Evolutionary conservation across 495 filamentous ascomycete species (phyloP), one percentile per base, ranked within the genome.

Genomic region (Penicillium turbatum): DNA sequence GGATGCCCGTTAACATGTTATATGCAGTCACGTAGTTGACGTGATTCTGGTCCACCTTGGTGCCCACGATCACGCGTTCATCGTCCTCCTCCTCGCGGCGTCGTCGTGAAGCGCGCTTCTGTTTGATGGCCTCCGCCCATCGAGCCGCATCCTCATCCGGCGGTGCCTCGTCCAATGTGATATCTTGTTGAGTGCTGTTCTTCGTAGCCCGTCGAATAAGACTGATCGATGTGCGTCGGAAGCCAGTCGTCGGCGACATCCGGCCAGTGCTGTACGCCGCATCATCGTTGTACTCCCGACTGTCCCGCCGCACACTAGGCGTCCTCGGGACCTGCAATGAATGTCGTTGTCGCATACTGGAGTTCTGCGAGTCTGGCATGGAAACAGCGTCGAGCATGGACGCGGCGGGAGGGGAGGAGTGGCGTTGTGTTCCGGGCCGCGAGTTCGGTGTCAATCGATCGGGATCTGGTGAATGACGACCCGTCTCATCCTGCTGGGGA

Each of bases 1-100:
- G 90, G 61, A 99, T 99, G 49, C 93, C 93, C 3, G 93, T 97
- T 72, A 99, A 82, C 93, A 99, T 99, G 71, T 99, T 97, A 72
- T 99, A 99, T 31, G 95, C 92, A 6, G 89, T 97, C 16, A 96
- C 90, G 85, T 90, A 99, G 70, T 99, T 99, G 43, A 88, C 89
- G 68, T 99, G 93, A 61, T 89, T 88, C 72, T 96, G 91, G 67
- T 97, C 93, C 32, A 99, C 93, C 71, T 96, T 97, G 19, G 91
- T 97, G 43, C 93, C 93, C n/a, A 99, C 91, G 47, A 95, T 80
- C 31, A 96, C 91, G 50, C 90, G 80, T 57, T 97, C 93, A 59
- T 97, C 95, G 54, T 96, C 88, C 56, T 96, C 92, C 29, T 95
- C 87, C 54, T 97, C 92, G 60, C 86, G 86, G 55, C 81, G 79